A percentile compares a stretch with the other conserved stretches of the same genome.
These are phyloP conservation scores for Phialemonium atrogriseum DNA, from an alignment of 2,329 filamentous ascomycete genomes.

Conservation along the genomic window DNA sequence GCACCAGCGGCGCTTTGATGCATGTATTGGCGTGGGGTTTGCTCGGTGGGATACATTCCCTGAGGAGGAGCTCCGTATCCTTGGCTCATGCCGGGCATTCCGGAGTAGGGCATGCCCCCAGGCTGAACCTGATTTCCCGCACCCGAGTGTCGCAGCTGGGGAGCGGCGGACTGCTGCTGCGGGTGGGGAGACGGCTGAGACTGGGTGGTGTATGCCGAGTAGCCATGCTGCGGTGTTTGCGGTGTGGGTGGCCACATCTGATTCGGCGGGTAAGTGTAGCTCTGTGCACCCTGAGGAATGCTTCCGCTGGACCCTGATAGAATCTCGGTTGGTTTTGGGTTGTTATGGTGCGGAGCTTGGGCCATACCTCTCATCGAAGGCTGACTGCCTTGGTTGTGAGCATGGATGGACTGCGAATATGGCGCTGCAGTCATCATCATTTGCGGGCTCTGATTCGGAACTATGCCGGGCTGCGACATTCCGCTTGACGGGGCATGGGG, in stretches of 20 bases:
- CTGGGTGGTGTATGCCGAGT: constrained; percentile 41
- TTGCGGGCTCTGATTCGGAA: constrained; percentile 56
- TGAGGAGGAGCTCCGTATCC: constrained; percentile 47
- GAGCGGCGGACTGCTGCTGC: constrained; percentile 48
- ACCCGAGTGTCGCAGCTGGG: constrained; percentile 51
- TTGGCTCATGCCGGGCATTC: constrained; percentile 53
- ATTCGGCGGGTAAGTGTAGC: constrained; percentile 54
- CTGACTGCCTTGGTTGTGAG: constrained; percentile 66
- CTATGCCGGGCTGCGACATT: constrained; percentile 47
- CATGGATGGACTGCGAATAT: constrained; percentile 64
- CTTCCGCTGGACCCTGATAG: constrained; percentile 43
- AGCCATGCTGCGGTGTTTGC: constrained; percentile 51
- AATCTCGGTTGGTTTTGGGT: constrained; percentile 55
- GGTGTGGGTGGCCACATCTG: constrained; percentile 63
- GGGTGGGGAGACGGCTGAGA: constrained; percentile 40
- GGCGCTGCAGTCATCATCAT: constrained; percentile 57
- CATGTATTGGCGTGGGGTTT: constrained; percentile 60
- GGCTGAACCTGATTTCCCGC: constrained; percentile 47
- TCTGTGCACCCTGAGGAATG: constrained; percentile 42
- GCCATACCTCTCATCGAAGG: constrained; percentile 60
- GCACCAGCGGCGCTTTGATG: constrained; percentile 47
- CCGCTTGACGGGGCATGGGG: constrained; percentile 47
- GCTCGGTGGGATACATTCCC: constrained; percentile 52
- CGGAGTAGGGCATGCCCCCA: constrained; percentile 50
- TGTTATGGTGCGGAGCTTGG: constrained; percentile 53